Evolutionary conservation across 2,329 filamentous ascomycete genomes (phyloP).

Genomic region (Apiospora kogelbergensis): DNA sequence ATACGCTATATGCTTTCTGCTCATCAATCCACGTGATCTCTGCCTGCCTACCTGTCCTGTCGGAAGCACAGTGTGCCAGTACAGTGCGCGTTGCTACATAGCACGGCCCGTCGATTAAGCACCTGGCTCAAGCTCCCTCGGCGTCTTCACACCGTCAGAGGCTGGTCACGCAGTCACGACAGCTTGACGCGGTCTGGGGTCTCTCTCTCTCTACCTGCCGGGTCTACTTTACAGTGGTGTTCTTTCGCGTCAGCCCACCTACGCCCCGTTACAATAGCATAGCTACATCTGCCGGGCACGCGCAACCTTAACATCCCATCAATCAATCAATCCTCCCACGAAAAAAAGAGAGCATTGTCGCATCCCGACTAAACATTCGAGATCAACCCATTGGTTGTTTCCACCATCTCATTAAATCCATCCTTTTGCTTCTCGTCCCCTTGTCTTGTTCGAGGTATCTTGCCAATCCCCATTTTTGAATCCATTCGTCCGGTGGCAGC

Average conservation of each 20-base stretch:
- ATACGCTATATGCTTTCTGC: too few species aligned
- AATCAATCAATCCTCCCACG: not conserved
- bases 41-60: too few species aligned
- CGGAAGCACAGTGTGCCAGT: not conserved
- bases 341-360: not conserved
- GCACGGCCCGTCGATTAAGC: not conserved
- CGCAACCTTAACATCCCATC: not conserved
- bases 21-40: not conserved
- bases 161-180: not conserved
- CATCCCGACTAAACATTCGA: not conserved
- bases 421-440: not conserved
- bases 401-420: not conserved
- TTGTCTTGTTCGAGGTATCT: not conserved
- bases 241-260: not conserved
- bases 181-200: constrained; percentile 11
- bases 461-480: constrained; percentile 2
- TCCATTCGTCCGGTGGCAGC: not conserved
- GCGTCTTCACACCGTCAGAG: not conserved
- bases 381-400: constrained; percentile 3
- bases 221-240: not conserved
- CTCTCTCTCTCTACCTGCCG: not conserved
- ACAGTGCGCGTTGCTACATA: not conserved
- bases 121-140: not conserved
- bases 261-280: not conserved
- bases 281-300: not conserved